Evolutionary conservation across 225 moss, liverwort and hornwort genomes (phyloP).

Genomic region (Asterella californica): DNA sequence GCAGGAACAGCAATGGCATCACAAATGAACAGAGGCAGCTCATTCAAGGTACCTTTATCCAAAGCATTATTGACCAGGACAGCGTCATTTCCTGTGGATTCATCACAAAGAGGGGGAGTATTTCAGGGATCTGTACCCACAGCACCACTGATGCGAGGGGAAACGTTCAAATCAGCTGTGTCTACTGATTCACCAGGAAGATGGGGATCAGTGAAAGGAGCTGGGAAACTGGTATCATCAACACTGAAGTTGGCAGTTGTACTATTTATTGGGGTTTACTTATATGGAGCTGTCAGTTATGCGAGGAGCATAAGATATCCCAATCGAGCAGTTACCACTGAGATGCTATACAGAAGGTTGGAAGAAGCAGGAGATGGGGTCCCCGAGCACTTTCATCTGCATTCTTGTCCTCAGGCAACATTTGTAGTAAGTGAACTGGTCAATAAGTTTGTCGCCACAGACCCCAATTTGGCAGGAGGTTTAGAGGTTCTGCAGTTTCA

Average conservation of each 20-base stretch:
- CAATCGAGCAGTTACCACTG: neutral
- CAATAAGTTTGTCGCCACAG: slow-evolving; percentile 1
- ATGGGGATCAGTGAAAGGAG: slow-evolving; percentile 11
- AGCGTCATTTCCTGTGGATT: slow-evolving; percentile 5
- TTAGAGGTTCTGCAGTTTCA: neutral
- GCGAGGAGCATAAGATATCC: slow-evolving; percentile 11
- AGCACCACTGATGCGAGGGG: slow-evolving; percentile 10
- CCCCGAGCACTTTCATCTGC: neutral
- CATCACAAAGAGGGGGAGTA: neutral
- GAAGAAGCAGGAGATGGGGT: slow-evolving; percentile 2
- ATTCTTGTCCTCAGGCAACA: slow-evolving; percentile 15
- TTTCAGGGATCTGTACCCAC: neutral
- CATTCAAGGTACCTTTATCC: slow-evolving; percentile 12
- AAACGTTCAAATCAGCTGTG: neutral
- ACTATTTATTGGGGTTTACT: slow-evolving; percentile 1
- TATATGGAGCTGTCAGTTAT: slow-evolving; percentile 3
- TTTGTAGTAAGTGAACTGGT: slow-evolving; percentile 9
- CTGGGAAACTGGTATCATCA: slow-evolving; percentile 1
- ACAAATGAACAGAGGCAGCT: slow-evolving; percentile 6
- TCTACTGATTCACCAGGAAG: neutral
- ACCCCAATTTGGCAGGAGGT: slow-evolving; percentile 12
- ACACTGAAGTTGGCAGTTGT: slow-evolving; percentile 5
- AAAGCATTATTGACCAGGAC: slow-evolving; percentile 5
- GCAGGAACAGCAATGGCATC: slow-evolving; percentile 2
- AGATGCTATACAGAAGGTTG: slow-evolving; percentile 8